Evolutionary conservation across 208 protist genomes (phyloP).

Genomic region (Vickermania ingenoplastis): DNA sequence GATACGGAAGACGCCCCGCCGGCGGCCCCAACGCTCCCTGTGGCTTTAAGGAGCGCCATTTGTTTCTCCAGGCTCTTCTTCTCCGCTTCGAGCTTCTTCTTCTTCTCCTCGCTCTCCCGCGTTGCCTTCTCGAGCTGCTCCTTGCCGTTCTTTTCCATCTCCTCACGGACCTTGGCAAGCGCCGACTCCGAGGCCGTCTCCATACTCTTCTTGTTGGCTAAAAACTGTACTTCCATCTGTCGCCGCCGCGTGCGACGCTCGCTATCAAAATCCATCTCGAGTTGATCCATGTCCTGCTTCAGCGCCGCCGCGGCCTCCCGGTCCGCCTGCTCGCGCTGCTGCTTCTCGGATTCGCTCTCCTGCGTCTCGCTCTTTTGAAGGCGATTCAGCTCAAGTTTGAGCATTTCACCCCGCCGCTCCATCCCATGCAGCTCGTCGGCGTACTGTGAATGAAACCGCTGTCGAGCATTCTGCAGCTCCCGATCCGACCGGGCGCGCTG

Average conservation of each 20-base stretch:
- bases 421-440: constrained; percentile 23
- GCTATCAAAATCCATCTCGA: background rate
- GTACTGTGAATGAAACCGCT: constrained; percentile 28
- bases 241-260: background rate
- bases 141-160: constrained; percentile 1
- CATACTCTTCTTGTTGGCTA: background rate
- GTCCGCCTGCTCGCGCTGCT: background rate
- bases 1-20: background rate
- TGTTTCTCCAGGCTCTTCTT: constrained; percentile 13
- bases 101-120: background rate
- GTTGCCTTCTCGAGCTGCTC: background rate
- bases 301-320: constrained; percentile 1
- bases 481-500: constrained; percentile 12
- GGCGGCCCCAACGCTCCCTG: background rate
- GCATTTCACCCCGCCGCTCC: constrained; percentile 21
- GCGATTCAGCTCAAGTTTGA: background rate
- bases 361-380: background rate
- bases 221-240: background rate
- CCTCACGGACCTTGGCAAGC: background rate
- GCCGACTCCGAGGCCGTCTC: constrained; percentile 1
- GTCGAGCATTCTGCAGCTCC: constrained; percentile 15
- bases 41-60: background rate
- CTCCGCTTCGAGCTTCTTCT: constrained; percentile 6
- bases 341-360: background rate
- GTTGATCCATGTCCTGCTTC: background rate